Base-by-base conservation (phyloP, 257 asterid species). In the Buddleja alternifolia region DNA sequence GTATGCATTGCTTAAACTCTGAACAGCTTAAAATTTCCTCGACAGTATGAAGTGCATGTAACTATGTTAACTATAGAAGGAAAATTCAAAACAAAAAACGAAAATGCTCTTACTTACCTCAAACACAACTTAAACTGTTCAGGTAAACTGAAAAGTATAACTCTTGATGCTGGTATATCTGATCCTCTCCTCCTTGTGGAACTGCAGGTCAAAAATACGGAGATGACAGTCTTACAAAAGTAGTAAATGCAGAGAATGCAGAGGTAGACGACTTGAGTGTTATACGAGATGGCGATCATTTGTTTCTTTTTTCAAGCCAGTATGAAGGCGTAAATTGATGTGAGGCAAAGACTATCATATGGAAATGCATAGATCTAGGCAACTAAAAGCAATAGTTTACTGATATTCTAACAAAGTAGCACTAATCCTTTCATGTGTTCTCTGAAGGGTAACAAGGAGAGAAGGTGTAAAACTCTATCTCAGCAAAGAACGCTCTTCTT, bases 231-330 rank as follows among this genome's bases (percentile, higher is more conserved):
- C 20, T 85, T 36, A 69, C 71, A 37, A 77, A 74, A 71, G 83
- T 83, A 44, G 78, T 80, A 29, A 83, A 80, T 55, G 80, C 80
- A 36, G 95, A 92, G 63, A 75, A 80, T 32, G 95, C 96, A 66
- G 93, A 84, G 66, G 84, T 91, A 50, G 95, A 91, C 8, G 97
- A 91, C 77, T 11, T 89, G 21, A 80, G 84, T 40, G 89, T 85
- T 19, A 73, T 92, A 70, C 85, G 90, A 64, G 97, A 92, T 59
- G 96, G 96, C 4, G 97, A 92, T 71, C 96, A 92, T 72, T 60
- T 92, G 75, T 89, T 81, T 78, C 72, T 91, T 61, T 64, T 66
- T 19, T 78, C 74, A 48, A 70, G 51, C 34, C 14, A 39, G 17
- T 52, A 42, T 29, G 73, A 46, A 42, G 75, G 40, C 6, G 64